phyloP scores from a whole-genome alignment of 2,329 filamentous ascomycete species.

The Leptodontidium sp. region DNA sequence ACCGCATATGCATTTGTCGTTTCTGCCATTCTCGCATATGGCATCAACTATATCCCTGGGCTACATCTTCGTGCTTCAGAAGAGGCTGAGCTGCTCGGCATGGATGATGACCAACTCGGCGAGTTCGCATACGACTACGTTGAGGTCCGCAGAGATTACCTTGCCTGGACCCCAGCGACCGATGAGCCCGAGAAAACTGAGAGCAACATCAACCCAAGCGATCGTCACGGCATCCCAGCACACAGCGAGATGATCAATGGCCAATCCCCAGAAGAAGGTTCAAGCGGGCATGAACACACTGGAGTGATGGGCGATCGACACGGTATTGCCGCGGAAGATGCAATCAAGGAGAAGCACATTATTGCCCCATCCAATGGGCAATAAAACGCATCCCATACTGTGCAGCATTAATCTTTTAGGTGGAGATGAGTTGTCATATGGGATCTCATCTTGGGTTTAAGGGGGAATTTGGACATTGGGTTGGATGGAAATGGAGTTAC shows the following conservation, averaged over 20 bases:
- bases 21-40: conserved; percentile 76
- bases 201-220: conserved; percentile 65
- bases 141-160: conserved; percentile 86
- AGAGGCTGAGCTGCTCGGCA: conserved; percentile 84
- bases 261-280: conserved; percentile 51
- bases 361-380: conserved; percentile 10
- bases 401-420: not conserved
- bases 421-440: conserved; percentile 4
- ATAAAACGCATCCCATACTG: not conserved
- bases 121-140: conserved; percentile 93
- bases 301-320: conserved; percentile 61
- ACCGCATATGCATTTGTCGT: conserved; percentile 76
- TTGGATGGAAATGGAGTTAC: conserved; percentile 22
- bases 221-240: conserved; percentile 76
- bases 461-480: conserved; percentile 5
- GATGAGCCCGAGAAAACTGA: conserved; percentile 62
- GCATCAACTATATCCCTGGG: conserved; percentile 78
- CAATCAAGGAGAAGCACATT: conserved; percentile 39
- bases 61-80: conserved; percentile 82
- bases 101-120: conserved; percentile 90
- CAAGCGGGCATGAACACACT: conserved; percentile 50
- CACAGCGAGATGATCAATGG: conserved; percentile 73
- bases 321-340: conserved; percentile 57
- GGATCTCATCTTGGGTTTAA: not conserved
- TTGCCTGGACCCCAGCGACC: conserved; percentile 84